Evolutionary conservation across 2,329 filamentous ascomycete genomes (phyloP), one percentile per base, ranked within the genome.

Genomic region (Domatiomyces catenatus): DNA sequence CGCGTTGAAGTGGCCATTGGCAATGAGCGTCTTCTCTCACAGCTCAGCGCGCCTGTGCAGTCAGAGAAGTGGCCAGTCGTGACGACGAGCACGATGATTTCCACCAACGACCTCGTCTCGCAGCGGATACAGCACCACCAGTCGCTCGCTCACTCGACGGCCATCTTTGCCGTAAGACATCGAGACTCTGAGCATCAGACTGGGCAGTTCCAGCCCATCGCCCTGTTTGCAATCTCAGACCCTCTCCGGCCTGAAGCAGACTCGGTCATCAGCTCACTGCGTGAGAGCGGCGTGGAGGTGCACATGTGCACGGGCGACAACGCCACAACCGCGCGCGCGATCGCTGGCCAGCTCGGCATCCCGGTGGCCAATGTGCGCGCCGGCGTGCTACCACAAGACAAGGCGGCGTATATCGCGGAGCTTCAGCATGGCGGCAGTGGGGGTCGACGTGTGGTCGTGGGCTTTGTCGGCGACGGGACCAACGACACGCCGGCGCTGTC

Each of bases 301-400:
- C 94, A 83, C 80, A 93, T 95, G 86, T 80, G 94, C 39, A 93
- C 87, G 0, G 89, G 89, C 26, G 89, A 95, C 69, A 94, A 94
- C 62, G 70, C 73, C n/a, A 80, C 72, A n/a, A 95, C 89, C 0
- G 89, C 89, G 1, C 72, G 75, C 18, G 86, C 87, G 0, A 86
- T 95, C 2, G 89, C 84, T 1, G 69, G 73, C 1, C 78, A 79
- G 60, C 73, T 94, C 17, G 86, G 86, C 19, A 94, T 95, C 56
- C 75, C 79, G 0, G 61, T 72, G 0, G 69, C 72, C 50, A 85
- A 93, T 62, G 82, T 95, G 56, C 84, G 94, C 55, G 87, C 89
- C 8, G 86, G 86, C 56, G 87, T 94, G 3, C 77, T 94, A 8
- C 89, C 90, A 0, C 80, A 83, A 17, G 77, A 92, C 58, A 95